Percentiles rank a stretch among this genome's conserved stretches.
phyloP scores from a whole-genome alignment of 2,329 filamentous ascomycete genomes.

The Pyricularia sp. region DNA sequence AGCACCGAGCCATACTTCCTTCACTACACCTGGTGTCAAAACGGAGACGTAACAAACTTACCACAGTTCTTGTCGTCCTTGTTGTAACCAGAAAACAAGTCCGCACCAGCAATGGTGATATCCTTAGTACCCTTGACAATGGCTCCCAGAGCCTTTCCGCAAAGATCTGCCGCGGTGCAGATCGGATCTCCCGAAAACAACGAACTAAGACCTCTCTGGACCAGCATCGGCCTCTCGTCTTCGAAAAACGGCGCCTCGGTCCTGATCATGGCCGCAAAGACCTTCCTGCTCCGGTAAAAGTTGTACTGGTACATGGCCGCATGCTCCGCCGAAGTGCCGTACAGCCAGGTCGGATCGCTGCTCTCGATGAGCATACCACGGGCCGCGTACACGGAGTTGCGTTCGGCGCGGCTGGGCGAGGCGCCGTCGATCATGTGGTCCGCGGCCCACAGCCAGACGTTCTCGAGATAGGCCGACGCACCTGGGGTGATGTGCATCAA shows the following conservation, averaged over 20 bases:
- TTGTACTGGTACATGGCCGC: slow-evolving; percentile 38
- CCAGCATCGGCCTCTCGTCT: slow-evolving; percentile 30
- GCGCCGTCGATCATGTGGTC: slow-evolving; percentile 36
- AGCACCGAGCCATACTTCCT: background rate
- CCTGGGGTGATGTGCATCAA: slow-evolving; percentile 33
- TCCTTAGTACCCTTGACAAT: slow-evolving; percentile 8
- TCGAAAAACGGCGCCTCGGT: slow-evolving; percentile 32
- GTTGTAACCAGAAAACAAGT: slow-evolving; percentile 1
- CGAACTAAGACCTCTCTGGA: slow-evolving; percentile 19
- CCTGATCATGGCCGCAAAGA: slow-evolving; percentile 37
- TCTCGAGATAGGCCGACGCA: slow-evolving; percentile 39
- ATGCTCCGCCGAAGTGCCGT: slow-evolving; percentile 36
- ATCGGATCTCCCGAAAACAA: slow-evolving; percentile 6
- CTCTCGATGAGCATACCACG: slow-evolving; percentile 21
- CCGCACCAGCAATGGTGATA: slow-evolving; percentile 4
- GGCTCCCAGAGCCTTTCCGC: slow-evolving; percentile 7
- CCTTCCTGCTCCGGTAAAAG: slow-evolving; percentile 31
- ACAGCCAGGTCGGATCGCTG: slow-evolving; percentile 19
- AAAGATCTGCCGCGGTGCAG: slow-evolving; percentile 13
- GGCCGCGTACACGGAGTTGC: slow-evolving; percentile 24
- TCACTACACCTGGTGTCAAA: background rate
- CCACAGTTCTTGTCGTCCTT: slow-evolving; percentile 7
- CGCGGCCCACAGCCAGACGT: slow-evolving; percentile 57
- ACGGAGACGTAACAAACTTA: background rate
- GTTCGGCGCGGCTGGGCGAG: slow-evolving; percentile 1